A percentile compares a stretch with the other conserved stretches of the same genome.
Evolutionary conservation across 306 rosid genomes (phyloP).

Genomic region (Lotus japonicus): DNA sequence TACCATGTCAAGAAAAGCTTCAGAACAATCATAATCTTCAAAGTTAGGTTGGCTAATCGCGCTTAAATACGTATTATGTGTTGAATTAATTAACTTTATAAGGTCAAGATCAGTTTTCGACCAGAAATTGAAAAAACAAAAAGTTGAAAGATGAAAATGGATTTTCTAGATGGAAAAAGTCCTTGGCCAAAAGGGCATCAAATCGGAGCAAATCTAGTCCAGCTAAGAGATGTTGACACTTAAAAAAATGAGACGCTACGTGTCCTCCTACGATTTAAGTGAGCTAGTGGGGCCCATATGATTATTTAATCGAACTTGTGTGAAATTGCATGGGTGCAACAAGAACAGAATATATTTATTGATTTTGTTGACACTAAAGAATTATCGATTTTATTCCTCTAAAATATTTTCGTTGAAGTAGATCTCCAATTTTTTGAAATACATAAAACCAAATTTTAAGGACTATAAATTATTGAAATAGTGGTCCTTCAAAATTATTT

Average conservation of each 20-base stretch:
- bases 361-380: too few relatives aligned
- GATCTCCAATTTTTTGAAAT: too few relatives aligned
- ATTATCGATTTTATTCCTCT: too few relatives aligned
- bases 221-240: conserved; percentile 36
- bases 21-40: neutral
- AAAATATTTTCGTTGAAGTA: too few relatives aligned
- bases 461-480: too few relatives aligned
- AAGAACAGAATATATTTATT: too few relatives aligned
- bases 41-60: neutral
- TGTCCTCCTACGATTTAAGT: conserved; percentile 18
- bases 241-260: conserved; percentile 27
- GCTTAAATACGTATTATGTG: neutral
- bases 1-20: neutral
- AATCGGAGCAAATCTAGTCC: conserved; percentile 41
- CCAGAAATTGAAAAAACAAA: neutral
- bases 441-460: too few relatives aligned
- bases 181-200: conserved; percentile 14
- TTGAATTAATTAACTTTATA: neutral
- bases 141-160: neutral
- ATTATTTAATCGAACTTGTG: too few relatives aligned
- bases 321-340: too few relatives aligned
- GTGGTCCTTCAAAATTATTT: too few relatives aligned
- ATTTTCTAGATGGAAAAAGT: neutral
- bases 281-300: neutral
- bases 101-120: neutral